A percentile compares a stretch with the other conserved stretches of the same genome.
These are phyloP conservation scores for Lumnitzera littorea DNA, from an alignment of 345 rosid species.

Conservation along the genomic window DNA sequence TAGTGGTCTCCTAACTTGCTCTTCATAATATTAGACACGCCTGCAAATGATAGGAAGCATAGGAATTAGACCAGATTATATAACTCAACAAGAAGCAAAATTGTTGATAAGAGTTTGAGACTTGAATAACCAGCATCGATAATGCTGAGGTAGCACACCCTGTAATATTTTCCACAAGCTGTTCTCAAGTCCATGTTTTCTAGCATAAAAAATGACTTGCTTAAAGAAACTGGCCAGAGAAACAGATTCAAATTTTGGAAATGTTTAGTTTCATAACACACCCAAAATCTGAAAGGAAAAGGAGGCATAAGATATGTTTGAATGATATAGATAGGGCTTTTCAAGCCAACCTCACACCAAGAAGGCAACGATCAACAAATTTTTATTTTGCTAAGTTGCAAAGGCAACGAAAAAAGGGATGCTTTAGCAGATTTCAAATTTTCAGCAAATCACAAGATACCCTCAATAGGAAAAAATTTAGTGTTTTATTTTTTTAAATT, in stretches of 20 bases:
- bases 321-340: no score
- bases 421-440: no score
- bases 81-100: not conserved
- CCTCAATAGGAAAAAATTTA: no score
- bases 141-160: conserved; percentile 37
- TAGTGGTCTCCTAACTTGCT: conserved; percentile 26
- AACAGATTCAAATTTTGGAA: no score
- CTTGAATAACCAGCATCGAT: conserved; percentile 21
- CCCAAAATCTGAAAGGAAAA: no score
- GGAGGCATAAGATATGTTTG: no score
- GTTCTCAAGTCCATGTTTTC: conserved; percentile 35
- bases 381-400: no score
- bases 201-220: conserved; percentile 5
- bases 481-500: no score
- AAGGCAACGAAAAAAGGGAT: no score
- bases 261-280: not conserved
- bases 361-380: no score
- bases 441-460: no score
- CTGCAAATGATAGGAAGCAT: conserved; percentile 10
- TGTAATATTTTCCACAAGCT: conserved; percentile 24
- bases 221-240: not conserved
- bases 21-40: conserved; percentile 40
- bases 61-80: not conserved
- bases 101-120: not conserved
- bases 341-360: no score